phyloP scores from a whole-genome alignment of 129 eudicot genomes.

The Deinandra increscens region DNA sequence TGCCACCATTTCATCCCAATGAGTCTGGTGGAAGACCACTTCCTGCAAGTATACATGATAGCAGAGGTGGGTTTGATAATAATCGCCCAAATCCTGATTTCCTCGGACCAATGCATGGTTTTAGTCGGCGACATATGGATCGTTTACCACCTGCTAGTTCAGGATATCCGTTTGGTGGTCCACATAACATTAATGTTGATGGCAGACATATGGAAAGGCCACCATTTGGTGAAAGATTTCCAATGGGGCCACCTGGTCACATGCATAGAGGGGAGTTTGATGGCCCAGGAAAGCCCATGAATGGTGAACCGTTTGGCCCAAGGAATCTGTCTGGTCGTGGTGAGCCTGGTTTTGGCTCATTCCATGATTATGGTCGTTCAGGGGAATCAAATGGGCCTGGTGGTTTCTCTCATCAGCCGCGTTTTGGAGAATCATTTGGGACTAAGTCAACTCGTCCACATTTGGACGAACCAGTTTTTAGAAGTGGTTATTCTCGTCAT shows the following conservation, averaged over 20 bases:
- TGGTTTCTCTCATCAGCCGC: constrained; percentile 47
- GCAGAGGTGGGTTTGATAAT: constrained; percentile 41
- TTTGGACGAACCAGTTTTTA: constrained; percentile 72
- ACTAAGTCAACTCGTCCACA: constrained; percentile 48
- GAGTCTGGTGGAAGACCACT: constrained; percentile 47
- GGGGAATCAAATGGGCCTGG: constrained; percentile 57
- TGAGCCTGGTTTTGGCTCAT: constrained; percentile 57
- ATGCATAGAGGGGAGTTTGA: constrained; percentile 60
- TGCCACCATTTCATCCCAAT: constrained; percentile 44
- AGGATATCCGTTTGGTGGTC: constrained; percentile 56
- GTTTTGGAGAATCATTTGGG: constrained; percentile 51
- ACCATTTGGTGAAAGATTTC: constrained; percentile 58
- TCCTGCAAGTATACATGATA: constrained; percentile 37
- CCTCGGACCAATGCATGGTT: constrained; percentile 55
- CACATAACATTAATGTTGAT: constrained; percentile 44
- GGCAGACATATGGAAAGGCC: constrained; percentile 52
- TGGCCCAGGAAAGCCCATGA: constrained; percentile 46
- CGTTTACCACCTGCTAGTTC: constrained; percentile 57
- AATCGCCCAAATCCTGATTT: constrained; percentile 40
- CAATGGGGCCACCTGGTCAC: constrained; percentile 50
- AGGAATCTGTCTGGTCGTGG: constrained; percentile 45
- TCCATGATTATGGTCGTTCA: constrained; percentile 43
- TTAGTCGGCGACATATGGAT: constrained; percentile 57
- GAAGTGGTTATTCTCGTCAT: constrained; percentile 55
- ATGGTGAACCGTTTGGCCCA: constrained; percentile 51